A percentile compares a stretch with the other conserved stretches of the same genome.
These are phyloP conservation scores for Linderina pennispora DNA, from an alignment of 192 early-diverging fungal genomes.

Conservation along the genomic window DNA sequence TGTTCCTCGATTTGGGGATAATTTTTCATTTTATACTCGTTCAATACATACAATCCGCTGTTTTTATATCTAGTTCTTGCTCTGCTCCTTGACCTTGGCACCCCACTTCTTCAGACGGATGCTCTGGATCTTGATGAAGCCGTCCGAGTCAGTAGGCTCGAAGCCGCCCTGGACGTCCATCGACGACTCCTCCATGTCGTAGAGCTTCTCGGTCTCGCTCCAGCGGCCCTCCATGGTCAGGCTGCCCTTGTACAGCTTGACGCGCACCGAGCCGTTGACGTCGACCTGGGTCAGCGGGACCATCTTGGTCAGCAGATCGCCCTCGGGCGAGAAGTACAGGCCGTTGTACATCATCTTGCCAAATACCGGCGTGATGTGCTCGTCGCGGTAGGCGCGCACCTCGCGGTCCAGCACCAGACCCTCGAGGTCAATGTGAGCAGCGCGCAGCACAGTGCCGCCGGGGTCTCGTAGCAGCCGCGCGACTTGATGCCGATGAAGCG, in stretches of 20 bases:
- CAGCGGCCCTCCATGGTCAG: conserved; percentile 83
- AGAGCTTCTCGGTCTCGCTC: conserved; percentile 77
- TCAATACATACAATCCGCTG: not conserved
- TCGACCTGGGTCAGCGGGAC: conserved; percentile 77
- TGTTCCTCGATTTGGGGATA: conserved; percentile 1
- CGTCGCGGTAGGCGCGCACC: conserved; percentile 87
- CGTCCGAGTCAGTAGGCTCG: conserved; percentile 87
- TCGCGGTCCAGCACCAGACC: conserved; percentile 94
- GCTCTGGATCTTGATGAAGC: conserved; percentile 97
- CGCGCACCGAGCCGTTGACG: conserved; percentile 87
- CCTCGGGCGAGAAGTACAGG: conserved; percentile 94
- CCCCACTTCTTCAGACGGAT: conserved; percentile 91
- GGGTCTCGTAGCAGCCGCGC: conserved; percentile 99
- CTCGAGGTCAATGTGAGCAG: conserved; percentile 94
- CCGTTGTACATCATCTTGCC: conserved; percentile 88
- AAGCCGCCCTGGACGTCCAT: conserved; percentile 94
- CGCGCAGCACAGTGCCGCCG: conserved; percentile 92
- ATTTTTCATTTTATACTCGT: too few relatives aligned
- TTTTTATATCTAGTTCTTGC: conserved; percentile 7
- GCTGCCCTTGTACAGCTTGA: conserved; percentile 97
- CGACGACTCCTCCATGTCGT: conserved; percentile 91
- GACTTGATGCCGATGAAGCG: conserved; percentile 99
- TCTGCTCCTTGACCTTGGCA: conserved; percentile 35
- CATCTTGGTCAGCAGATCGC: conserved; percentile 79
- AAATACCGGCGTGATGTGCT: conserved; percentile 78